Percentiles rank a stretch among this genome's conserved stretches.
These are phyloP conservation scores for Agrocybe praecox DNA, from an alignment of 768 basidiomycete genomes.

Conservation along the genomic window DNA sequence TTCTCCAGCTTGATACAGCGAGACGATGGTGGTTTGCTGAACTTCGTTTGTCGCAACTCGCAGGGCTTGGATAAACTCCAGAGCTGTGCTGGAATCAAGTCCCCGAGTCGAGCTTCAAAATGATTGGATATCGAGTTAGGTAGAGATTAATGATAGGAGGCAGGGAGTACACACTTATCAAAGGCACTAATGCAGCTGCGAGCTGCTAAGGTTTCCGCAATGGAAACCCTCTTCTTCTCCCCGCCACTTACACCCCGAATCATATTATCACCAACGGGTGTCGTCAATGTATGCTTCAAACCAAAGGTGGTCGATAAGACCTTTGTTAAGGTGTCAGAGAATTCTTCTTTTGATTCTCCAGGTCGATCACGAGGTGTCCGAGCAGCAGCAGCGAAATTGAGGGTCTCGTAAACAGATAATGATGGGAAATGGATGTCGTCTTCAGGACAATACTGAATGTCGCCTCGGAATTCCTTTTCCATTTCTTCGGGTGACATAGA, in stretches of 20 bases:
- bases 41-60: slow-evolving; percentile 63
- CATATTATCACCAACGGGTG: slow-evolving; percentile 76
- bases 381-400: slow-evolving; percentile 67
- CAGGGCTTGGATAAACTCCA: slow-evolving; percentile 71
- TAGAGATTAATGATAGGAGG: background rate
- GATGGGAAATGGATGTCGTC: slow-evolving; percentile 89
- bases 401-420: slow-evolving; percentile 77
- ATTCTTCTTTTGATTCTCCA: slow-evolving; percentile 40
- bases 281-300: slow-evolving; percentile 69
- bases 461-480: slow-evolving; percentile 68
- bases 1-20: slow-evolving; percentile 85
- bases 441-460: slow-evolving; percentile 81
- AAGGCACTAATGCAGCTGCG: slow-evolving; percentile 60
- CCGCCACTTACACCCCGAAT: slow-evolving; percentile 76
- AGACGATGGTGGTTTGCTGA: slow-evolving; percentile 66
- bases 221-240: slow-evolving; percentile 81
- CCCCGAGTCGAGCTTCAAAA: slow-evolving; percentile 63
- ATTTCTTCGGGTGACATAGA: slow-evolving; percentile 71
- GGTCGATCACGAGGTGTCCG: slow-evolving; percentile 64
- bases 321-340: slow-evolving; percentile 46
- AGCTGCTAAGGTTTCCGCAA: slow-evolving; percentile 64
- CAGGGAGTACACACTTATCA: slow-evolving; percentile 56
- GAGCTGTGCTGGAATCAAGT: slow-evolving; percentile 68
- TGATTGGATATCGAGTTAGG: background rate
- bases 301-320: slow-evolving; percentile 74